Evolutionary conservation across 768 basidiomycete genomes (phyloP), one percentile per base, ranked within the genome.

Genomic region (Ramaria rubella): DNA sequence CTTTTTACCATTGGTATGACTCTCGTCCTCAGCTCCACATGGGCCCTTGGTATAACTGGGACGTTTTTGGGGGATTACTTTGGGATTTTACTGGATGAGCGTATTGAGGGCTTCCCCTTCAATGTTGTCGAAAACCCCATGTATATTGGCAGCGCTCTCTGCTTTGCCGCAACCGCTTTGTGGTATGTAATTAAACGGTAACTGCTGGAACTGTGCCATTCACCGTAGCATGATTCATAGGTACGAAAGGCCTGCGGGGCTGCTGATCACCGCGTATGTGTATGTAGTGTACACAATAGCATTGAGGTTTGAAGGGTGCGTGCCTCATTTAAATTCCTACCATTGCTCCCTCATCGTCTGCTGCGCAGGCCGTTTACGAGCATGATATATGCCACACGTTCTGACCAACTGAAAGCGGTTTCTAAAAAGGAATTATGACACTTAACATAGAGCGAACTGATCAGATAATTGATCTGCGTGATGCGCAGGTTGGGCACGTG

Each of bases 91-190:
- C 19, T 56, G 24, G 55, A 56, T 21, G 21, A 56, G 5, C 33
- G 55, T 19, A 45, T 56, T 11, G 44, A 75, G 75, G 92, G 84
- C 91, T 99, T 99, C 76, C 95, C 95, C 0, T 99, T 97, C 78
- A 95, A 95, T 67, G 79, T 96, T 46, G 77, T 94, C 40, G 77
- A 81, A 19, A 87, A 96, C 69, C 95, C 95, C 0, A 99, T 99
- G 95, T 98, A 99, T 67, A 88, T 93, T 45, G 95, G 95, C 7
- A 92, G 87, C 65, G 94, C 93, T 5, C 73, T 99, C 74, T 90
- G 85, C 68, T 97, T 97, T 72, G 72, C 81, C 34, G 94, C 85
- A 21, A 84, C 82, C 1, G 87, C 95, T 0, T 75, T 99, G 31
- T 95, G 92, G 93, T 93, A 58, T 64, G 85, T 68, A 19, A 5